Base-by-base conservation (phyloP, 2,329 filamentous ascomycete species). In the Ophiocordyceps camponoti-leonardi region DNA sequence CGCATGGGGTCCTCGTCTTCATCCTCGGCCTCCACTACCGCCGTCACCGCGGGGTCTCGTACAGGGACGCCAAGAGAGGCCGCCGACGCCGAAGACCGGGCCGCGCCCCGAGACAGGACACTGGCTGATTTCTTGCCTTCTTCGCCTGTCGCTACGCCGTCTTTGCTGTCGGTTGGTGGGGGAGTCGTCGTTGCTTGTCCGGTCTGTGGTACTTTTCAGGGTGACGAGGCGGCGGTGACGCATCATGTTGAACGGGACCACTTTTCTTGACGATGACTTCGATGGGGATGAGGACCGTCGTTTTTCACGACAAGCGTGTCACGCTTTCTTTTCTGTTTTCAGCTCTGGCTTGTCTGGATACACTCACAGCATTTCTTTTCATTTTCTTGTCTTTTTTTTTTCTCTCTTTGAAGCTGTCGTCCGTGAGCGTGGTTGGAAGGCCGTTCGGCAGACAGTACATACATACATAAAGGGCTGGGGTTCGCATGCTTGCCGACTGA, bases 221-320 rank as follows among this genome's bases (percentile, higher is more conserved):
- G 81, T 1, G 81, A 86, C 51, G 80, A 81, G 53, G 63, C 66
- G 1, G 81, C 81, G 10, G 78, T 86, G 11, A 73, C 74, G 11
- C 70, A 80, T 58, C 81, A 86, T 53, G 77, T 85, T 48, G 73
- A 65, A 19, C 51, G 51, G 23, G 51, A 55, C 41, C 62, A 65
- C 48, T 46, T 64, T 44, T 52, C 45, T 12, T 48, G 44, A 53
- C 12, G 30, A 14, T 31, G 22, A 23, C 13, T n/a, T 14, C 13
- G 16, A 33, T 33, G 6, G 13, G 31, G 2, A 33, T n/a, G 31
- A 33, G n/a, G n/a, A n/a, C n/a, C n/a, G n/a, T n/a, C n/a, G n/a
- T n/a, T n/a, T n/a, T n/a, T n/a, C n/a, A n/a, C n/a, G n/a, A n/a
- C n/a, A n/a, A n/a, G n/a, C n/a, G n/a, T n/a, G n/a, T n/a, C n/a